Conservation (phyloP, 495 filamentous ascomycete genomes). For the Aspergillus incahuasiensis region DNA sequence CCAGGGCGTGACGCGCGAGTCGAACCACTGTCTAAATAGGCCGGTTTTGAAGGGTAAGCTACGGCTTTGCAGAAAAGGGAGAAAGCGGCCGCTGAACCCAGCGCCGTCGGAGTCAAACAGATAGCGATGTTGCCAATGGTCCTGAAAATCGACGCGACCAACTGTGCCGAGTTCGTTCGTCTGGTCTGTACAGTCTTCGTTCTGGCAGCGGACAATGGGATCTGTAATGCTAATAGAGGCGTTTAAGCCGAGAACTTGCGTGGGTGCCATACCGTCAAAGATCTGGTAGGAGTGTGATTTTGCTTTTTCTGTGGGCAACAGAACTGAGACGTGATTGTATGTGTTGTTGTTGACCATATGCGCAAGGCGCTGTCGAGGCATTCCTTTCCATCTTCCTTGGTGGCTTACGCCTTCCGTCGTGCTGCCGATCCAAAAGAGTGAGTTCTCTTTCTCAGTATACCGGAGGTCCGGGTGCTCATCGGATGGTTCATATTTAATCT, state of each 20-base stretch:
- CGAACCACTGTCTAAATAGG: constrained; percentile 73
- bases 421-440: constrained; percentile 50
- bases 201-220: constrained; percentile 47
- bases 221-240: constrained; percentile 45
- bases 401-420: constrained; percentile 55
- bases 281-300: constrained; percentile 36
- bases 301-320: constrained; percentile 29
- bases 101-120: constrained; percentile 68
- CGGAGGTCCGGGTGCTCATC: constrained; percentile 33
- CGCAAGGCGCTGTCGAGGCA: constrained; percentile 54
- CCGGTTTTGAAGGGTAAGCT: constrained; percentile 59
- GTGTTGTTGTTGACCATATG: constrained; percentile 53
- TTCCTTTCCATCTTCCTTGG: constrained; percentile 52
- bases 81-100: constrained; percentile 60
- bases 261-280: constrained; percentile 29
- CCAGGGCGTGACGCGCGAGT: constrained; percentile 66
- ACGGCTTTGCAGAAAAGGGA: constrained; percentile 56
- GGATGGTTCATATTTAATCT: constrained; percentile 38
- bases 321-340: constrained; percentile 34
- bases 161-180: constrained; percentile 46
- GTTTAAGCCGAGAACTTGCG: constrained; percentile 25
- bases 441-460: constrained; percentile 39
- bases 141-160: constrained; percentile 45
- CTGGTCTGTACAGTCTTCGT: constrained; percentile 49
- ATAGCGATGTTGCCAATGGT: constrained; percentile 60